Base-by-base conservation (phyloP, 208 protist genomes). In the Leishmania gerbilli region DNA sequence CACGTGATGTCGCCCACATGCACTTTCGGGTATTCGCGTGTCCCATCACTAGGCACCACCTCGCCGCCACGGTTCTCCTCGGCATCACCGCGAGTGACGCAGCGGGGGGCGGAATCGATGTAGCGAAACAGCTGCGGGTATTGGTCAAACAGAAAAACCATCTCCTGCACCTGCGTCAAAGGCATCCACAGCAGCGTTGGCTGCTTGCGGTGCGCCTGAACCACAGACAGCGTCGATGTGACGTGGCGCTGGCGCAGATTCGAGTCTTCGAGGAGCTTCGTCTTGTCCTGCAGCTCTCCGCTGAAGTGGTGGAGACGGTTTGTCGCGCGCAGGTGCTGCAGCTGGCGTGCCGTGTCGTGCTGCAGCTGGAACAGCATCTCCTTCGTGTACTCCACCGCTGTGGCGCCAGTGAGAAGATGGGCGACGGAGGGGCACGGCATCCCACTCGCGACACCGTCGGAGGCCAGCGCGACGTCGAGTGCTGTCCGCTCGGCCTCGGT, bases 111-210 rank as follows among this genome's bases (percentile, higher is more conserved):
- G 31, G 24, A 19, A 5, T 45, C 72, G 5, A 45, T 58, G n/a
- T 1, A 34, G 24, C 65, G 69, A 31, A 95, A 68, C 1, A 93
- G 74, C n/a, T 90, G 45, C 1, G 84, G 86, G 71, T 91, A 86
- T 21, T 89, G 77, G 6, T 53, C 45, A 5, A 95, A 51, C 5
- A 95, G 68, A 65, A 89, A 92, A 17, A 95, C 49, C 8, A 97
- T 13, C 81, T 97, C 92, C 84, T 97, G 92, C 72, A 92, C 79
- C 77, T 93, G 88, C 42, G 79, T 81, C 67, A 97, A 85, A 51
- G 94, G 94, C 94, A 97, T 97, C 91, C 90, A 97, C 55, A 95
- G 69, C 74, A 95, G 80, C 2, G 85, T 93, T 9, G 94, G 92
- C 75, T 93, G 88, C 82, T 85, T 56, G 47, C 89, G 84, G 72